Evolutionary conservation across 2,329 filamentous ascomycete species (phyloP).

Genomic region (Fusarium pseudonygamai): DNA sequence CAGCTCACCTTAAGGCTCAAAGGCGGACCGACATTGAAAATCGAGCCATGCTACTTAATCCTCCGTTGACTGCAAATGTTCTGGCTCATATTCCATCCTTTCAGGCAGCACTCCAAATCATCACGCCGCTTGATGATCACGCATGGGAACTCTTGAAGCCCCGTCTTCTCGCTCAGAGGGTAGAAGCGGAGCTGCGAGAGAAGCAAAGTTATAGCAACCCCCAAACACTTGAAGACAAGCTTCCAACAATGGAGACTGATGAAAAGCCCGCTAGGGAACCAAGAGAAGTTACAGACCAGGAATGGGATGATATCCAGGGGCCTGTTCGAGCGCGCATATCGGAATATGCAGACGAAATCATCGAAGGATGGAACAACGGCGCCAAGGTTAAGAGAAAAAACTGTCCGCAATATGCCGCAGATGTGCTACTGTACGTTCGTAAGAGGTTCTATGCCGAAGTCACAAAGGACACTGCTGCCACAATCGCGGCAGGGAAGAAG

Average conservation of each 20-base stretch:
- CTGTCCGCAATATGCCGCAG: slow-evolving; percentile 74
- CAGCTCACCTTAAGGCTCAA: slow-evolving; percentile 69
- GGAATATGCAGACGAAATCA: slow-evolving; percentile 75
- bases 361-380: slow-evolving; percentile 73
- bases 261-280: slow-evolving; percentile 7
- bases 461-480: slow-evolving; percentile 60
- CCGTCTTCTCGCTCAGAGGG: slow-evolving; percentile 71
- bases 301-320: slow-evolving; percentile 77
- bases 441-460: slow-evolving; percentile 72
- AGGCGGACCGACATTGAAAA: slow-evolving; percentile 77
- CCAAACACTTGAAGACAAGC: slow-evolving; percentile 49
- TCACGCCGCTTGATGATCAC: slow-evolving; percentile 71
- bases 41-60: slow-evolving; percentile 71
- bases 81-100: slow-evolving; percentile 78
- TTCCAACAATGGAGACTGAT: neutral
- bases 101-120: slow-evolving; percentile 76
- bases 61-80: slow-evolving; percentile 69
- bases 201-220: slow-evolving; percentile 49
- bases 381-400: slow-evolving; percentile 70
- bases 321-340: slow-evolving; percentile 73
- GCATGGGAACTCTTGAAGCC: slow-evolving; percentile 76
- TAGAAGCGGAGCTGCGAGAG: slow-evolving; percentile 69
- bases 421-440: slow-evolving; percentile 74
- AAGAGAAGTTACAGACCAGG: slow-evolving; percentile 69
- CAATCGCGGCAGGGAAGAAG: slow-evolving; percentile 56